Base-by-base conservation (phyloP, 1,284 basidiomycete genomes). In the Boletellus deceptivus region DNA sequence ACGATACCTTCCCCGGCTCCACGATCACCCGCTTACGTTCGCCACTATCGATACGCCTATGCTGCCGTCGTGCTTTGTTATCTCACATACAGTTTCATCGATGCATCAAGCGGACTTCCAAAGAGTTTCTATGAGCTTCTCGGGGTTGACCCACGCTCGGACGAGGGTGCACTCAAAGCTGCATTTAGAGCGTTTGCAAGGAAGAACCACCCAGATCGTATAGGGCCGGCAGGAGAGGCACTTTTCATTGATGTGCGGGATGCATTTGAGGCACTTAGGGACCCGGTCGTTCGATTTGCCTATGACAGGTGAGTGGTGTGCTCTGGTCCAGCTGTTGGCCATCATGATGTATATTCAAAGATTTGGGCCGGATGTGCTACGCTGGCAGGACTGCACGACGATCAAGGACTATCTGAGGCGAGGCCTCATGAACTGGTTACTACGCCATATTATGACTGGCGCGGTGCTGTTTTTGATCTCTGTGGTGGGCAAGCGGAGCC, bases 61-160 rank as follows among this genome's bases (percentile, higher is more conserved):
- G 75, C 89, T 6, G 56, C 78, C 10, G 80, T 88, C 35, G 83
- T 91, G 52, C 70, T 88, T 9, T 76, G 75, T 5, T 93, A 89
- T 62, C 81, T 92, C 5, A 61, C 77, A 11, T 89, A 86, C 66
- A 87, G 80, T 37, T 72, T 90, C 49, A 58, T 82, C 31, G 69
- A 81, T 49, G 78, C 80, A 1, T 75, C 80, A 3, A 68, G 70
- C n/a, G 71, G 76, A 2, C 76, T 84, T 58, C 72, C 75, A 9
- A 79, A 76, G 3, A 91, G 89, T 64, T 91, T 85, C 70, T 94
- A 93, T 65, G 75, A 88, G 53, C 73, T 89, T 14, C 79, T 94
- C 11, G 81, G 79, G 3, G 83, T 91, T 0, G 56, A 69, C 4
- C 78, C 82, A 4, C 70, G 72, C 22, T 84, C 84, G 0, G 84